Base-by-base conservation (phyloP, 2,329 filamentous ascomycete species). In the Sporothrix pallida region DNA sequence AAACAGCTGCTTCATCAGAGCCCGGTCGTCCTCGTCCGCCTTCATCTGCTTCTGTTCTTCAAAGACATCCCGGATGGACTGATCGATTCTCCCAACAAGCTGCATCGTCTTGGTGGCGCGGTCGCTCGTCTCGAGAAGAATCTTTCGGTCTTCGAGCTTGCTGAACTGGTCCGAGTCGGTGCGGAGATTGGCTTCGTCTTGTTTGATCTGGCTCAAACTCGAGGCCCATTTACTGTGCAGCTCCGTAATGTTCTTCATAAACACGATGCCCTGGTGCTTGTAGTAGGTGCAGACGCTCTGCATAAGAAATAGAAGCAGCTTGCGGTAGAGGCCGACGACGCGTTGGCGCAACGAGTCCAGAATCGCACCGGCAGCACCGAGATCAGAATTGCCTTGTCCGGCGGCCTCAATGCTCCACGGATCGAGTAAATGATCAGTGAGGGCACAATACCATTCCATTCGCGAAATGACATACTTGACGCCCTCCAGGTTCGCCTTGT, bases 291-390 rank as follows among this genome's bases (percentile, higher is more conserved):
- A 81, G 60, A 83, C 77, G 72, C 82, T 84, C 76, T 82, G 83
- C 72, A 84, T 83, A 75, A 82, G 79, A 75, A 83, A 84, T 2
- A 76, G 50, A n/a, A 85, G 79, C 42, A 85, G 78, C 71, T 77
- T 78, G 72, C 80, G 77, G 75, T 84, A 85, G 31, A 85, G 80
- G 42, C 79, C 56, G 42, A 80, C 70, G n/a, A 84, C 77, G 7
- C 67, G 71, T 8, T 76, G 72, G 62, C 81, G 74, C 23, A 80
- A 70, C 56, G 79, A 54, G 50, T 2, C 17, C 70, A 73, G 74
- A 23, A 80, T 20, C 23, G 70, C 72, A 20, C 72, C 6, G 9
- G 68, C 74, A 50, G 73, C n/a, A 5, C 31, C 3, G 31, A 37
- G 31, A 37, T 3, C 31, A 3, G 31, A 37, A 37, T 3, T 3